Evolutionary conservation across 805 yeast genomes (phyloP).

Genomic region (Sugiyamaella marilandica): DNA sequence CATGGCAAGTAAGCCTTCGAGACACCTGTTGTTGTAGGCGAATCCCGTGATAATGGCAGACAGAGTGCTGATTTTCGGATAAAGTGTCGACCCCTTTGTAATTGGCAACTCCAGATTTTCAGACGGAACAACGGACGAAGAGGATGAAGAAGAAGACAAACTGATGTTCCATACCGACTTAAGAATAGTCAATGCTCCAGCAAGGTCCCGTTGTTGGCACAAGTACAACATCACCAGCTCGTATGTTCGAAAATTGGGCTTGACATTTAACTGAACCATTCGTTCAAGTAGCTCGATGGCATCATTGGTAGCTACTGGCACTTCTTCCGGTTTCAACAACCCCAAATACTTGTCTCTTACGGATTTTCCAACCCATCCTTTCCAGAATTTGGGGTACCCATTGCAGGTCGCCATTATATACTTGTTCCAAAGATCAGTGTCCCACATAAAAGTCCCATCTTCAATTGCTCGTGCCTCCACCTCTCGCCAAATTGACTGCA

Average conservation of each 20-base stretch:
- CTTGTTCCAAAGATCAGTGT: slow-evolving; percentile 31
- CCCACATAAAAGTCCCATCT: background rate
- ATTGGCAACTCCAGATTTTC: slow-evolving; percentile 1
- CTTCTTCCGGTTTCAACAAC: slow-evolving; percentile 5
- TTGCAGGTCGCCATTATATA: slow-evolving; percentile 30
- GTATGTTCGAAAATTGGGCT: slow-evolving; percentile 31
- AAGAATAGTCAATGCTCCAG: slow-evolving; percentile 20
- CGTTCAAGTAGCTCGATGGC: slow-evolving; percentile 23
- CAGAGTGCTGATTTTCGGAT: slow-evolving; percentile 23
- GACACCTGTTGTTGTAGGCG: slow-evolving; percentile 23
- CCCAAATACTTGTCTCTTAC: background rate
- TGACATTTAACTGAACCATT: slow-evolving; percentile 29
- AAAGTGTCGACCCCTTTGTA: slow-evolving; percentile 13
- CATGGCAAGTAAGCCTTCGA: slow-evolving; percentile 23
- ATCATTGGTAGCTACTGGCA: slow-evolving; percentile 19
- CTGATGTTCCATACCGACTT: slow-evolving; percentile 28
- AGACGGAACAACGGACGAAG: background rate
- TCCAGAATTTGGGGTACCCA: slow-evolving; percentile 29
- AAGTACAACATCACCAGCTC: slow-evolving; percentile 30
- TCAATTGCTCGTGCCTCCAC: slow-evolving; percentile 10
- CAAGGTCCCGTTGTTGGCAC: slow-evolving; percentile 28
- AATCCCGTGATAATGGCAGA: slow-evolving; percentile 26
- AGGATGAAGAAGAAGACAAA: background rate
- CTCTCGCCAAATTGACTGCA: slow-evolving; percentile 28
- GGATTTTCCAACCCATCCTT: slow-evolving; percentile 9